These are phyloP conservation scores for Phoma sp. DNA, from an alignment of 2,329 filamentous ascomycete species.

Conservation along the genomic window DNA sequence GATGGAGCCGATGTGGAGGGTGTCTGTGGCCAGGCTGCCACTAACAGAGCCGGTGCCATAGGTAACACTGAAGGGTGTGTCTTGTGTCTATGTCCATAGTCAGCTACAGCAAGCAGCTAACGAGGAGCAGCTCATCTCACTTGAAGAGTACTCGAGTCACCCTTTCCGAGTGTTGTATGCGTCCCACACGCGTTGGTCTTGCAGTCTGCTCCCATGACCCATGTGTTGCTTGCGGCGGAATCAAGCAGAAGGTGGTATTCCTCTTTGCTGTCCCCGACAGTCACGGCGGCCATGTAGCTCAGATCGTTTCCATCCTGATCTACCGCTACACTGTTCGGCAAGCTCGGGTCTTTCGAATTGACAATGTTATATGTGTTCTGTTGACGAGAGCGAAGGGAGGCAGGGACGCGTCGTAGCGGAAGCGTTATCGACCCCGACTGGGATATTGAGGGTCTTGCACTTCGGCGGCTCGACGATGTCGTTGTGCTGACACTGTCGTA, in stretches of 20 bases:
- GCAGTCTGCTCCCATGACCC: constrained; percentile 80
- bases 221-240: constrained; percentile 69
- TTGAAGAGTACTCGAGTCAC: constrained; percentile 68
- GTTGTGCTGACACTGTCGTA: constrained; percentile 20
- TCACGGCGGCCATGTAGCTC: constrained; percentile 60
- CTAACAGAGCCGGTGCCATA: constrained; percentile 80
- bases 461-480: constrained; percentile 16
- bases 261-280: constrained; percentile 57
- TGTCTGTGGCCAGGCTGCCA: constrained; percentile 71
- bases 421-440: constrained; percentile 27
- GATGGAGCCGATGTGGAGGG: constrained; percentile 69
- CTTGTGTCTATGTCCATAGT: constrained; percentile 47
- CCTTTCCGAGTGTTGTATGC: constrained; percentile 72
- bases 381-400: constrained; percentile 48
- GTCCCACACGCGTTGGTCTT: constrained; percentile 67
- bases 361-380: constrained; percentile 57
- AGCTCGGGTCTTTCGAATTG: constrained; percentile 34
- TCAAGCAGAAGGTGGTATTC: constrained; percentile 62
- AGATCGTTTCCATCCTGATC: constrained; percentile 61
- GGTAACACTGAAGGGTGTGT: constrained; percentile 66
- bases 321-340: constrained; percentile 57
- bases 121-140: constrained; percentile 23
- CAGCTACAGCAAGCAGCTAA: background rate
- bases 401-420: constrained; percentile 37
- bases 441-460: background rate